These are phyloP conservation scores for Vinca major DNA, from an alignment of 305 asterid species.

Conservation along the genomic window DNA sequence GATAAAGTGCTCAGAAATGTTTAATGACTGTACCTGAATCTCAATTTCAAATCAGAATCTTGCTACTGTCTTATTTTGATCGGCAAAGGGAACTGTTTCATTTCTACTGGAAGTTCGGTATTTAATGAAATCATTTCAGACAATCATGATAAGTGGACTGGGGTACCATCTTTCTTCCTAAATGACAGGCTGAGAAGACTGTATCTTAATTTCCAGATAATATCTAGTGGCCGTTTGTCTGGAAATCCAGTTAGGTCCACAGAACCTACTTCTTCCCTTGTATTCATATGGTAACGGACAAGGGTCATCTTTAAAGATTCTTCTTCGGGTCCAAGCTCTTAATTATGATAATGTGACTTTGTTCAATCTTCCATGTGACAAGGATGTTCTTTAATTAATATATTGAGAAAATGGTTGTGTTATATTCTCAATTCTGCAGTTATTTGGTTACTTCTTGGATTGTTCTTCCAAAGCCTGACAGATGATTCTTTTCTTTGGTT, in stretches of 20 bases:
- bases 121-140: not conserved
- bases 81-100: not conserved
- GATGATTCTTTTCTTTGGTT: too few relatives aligned
- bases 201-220: not conserved
- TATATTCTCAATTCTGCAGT: too few relatives aligned
- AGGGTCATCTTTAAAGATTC: not conserved
- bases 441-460: too few relatives aligned
- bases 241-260: not conserved
- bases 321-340: not conserved
- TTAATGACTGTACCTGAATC: not conserved
- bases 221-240: not conserved
- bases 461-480: too few relatives aligned
- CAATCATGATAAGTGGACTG: conserved; percentile 4
- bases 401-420: too few relatives aligned
- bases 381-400: too few relatives aligned
- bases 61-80: not conserved
- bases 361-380: too few relatives aligned
- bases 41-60: not conserved
- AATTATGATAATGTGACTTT: too few relatives aligned
- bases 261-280: not conserved
- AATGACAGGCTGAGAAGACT: not conserved
- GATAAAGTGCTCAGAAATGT: not conserved
- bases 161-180: not conserved
- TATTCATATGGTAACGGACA: not conserved
- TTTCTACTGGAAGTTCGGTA: not conserved